Conservation (phyloP, 805 yeast genomes). For the Zygosaccharomyces bailii region DNA sequence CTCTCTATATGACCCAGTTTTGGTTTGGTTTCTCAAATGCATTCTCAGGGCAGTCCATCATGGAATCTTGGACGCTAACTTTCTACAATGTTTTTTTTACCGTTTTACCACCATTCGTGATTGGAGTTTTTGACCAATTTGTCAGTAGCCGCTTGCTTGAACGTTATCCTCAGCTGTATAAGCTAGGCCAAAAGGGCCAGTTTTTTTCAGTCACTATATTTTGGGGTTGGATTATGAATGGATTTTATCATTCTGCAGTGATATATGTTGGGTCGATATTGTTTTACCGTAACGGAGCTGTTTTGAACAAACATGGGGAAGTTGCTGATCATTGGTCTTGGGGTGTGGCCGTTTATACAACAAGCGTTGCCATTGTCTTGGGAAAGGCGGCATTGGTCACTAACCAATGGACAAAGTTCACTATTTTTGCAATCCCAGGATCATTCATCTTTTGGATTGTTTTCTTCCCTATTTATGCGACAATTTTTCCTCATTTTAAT, state of each 20-base stretch:
- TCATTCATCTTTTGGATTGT: conserved; percentile 80
- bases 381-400: conserved; percentile 94
- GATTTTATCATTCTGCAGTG: conserved; percentile 88
- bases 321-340: conserved; percentile 88
- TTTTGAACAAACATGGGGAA: conserved; percentile 57
- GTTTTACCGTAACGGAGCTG: conserved; percentile 66
- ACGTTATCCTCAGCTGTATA: conserved; percentile 89
- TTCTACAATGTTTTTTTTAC: conserved; percentile 93
- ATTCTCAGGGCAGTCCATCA: conserved; percentile 91
- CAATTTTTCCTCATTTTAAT: conserved; percentile 75
- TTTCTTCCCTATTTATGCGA: conserved; percentile 83
- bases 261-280: conserved; percentile 69
- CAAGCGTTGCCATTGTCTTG: conserved; percentile 81
- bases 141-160: conserved; percentile 85
- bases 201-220: conserved; percentile 89
- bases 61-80: conserved; percentile 97
- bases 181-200: conserved; percentile 80
- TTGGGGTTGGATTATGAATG: conserved; percentile 97
- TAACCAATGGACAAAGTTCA: conserved; percentile 92
- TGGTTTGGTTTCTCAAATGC: conserved; percentile 95
- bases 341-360: conserved; percentile 87
- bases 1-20: conserved; percentile 95
- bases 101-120: conserved; percentile 90
- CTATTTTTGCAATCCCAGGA: conserved; percentile 91
- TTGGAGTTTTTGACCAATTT: conserved; percentile 96